Evolutionary conservation across 2,329 filamentous ascomycete genomes (phyloP).

Genomic region (Mariannaea elegans): DNA sequence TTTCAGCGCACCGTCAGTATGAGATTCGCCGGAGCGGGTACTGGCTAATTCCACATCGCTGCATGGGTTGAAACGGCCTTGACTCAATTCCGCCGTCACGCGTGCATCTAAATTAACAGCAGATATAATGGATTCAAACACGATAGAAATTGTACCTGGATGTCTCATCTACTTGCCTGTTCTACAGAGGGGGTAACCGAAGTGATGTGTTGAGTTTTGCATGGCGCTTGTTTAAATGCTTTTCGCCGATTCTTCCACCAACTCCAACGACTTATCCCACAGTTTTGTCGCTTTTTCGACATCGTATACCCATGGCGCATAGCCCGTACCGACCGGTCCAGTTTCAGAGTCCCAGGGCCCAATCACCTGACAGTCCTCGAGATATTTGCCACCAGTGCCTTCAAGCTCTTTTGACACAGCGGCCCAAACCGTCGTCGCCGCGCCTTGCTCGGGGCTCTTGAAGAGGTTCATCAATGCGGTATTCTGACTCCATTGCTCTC

Average conservation of each 20-base stretch:
- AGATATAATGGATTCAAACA: too few relatives aligned
- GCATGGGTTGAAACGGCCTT: too few relatives aligned
- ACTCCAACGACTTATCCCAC: not conserved
- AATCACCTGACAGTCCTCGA: conserved; percentile 6
- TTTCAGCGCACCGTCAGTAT: too few relatives aligned
- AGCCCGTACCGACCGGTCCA: not conserved
- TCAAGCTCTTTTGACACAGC: conserved; percentile 5
- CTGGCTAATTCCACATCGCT: too few relatives aligned
- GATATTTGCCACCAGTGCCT: conserved; percentile 19
- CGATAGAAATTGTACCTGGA: too few relatives aligned
- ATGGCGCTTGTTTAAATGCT: too few relatives aligned
- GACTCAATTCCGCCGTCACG: too few relatives aligned
- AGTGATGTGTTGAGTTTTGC: too few relatives aligned
- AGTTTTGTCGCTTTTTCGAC: not conserved
- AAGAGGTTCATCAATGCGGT: not conserved
- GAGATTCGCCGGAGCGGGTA: too few relatives aligned
- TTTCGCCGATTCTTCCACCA: not conserved
- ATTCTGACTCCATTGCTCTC: not conserved
- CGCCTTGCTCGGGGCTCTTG: conserved; percentile 16
- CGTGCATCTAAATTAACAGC: too few relatives aligned
- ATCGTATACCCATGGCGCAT: not conserved
- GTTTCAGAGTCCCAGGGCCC: not conserved
- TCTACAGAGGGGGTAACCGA: too few relatives aligned
- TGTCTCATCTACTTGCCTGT: too few relatives aligned
- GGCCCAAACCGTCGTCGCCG: conserved; percentile 18